Conservation (phyloP, 306 rosid genomes). For the Arachis hypogaea region DNA sequence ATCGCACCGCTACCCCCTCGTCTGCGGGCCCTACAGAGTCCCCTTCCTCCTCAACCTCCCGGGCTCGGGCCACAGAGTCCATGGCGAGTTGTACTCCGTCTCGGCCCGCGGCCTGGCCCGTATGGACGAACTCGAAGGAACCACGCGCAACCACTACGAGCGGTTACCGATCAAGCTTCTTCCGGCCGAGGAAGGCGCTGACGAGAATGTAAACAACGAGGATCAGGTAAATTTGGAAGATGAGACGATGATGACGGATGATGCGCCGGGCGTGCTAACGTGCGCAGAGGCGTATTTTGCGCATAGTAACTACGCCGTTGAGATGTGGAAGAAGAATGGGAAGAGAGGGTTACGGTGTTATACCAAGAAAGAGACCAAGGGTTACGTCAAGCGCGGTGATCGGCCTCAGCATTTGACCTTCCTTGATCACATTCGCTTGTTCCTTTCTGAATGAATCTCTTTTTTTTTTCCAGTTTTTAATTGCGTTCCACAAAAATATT, state of each 20-base stretch:
- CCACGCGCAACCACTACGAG: slow-evolving; percentile 62
- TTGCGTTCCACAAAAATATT: not conserved
- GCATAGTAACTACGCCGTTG: slow-evolving; percentile 65
- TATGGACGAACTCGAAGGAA: slow-evolving; percentile 73
- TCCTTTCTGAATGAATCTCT: slow-evolving; percentile 40
- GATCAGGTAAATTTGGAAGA: not conserved
- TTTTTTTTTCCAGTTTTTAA: not conserved
- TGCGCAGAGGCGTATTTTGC: slow-evolving; percentile 74
- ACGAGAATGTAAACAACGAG: not conserved
- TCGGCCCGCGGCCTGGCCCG: slow-evolving; percentile 48
- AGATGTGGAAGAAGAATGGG: slow-evolving; percentile 67
- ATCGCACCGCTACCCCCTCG: slow-evolving; percentile 54
- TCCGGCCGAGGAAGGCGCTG: not conserved
- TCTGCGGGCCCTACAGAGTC: slow-evolving; percentile 79
- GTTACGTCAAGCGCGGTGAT: slow-evolving; percentile 77
- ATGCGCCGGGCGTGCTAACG: slow-evolving; percentile 1
- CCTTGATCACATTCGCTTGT: slow-evolving; percentile 69
- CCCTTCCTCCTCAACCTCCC: slow-evolving; percentile 73
- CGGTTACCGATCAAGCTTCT: slow-evolving; percentile 54
- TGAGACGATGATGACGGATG: not conserved
- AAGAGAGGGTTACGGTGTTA: slow-evolving; percentile 55
- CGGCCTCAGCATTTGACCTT: slow-evolving; percentile 76
- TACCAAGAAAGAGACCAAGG: slow-evolving; percentile 59
- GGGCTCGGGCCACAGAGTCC: slow-evolving; percentile 59
- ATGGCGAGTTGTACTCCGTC: slow-evolving; percentile 76